Evolutionary conservation across 192 early-diverging fungal species (phyloP).

Genomic region (Coemansia sp.): DNA sequence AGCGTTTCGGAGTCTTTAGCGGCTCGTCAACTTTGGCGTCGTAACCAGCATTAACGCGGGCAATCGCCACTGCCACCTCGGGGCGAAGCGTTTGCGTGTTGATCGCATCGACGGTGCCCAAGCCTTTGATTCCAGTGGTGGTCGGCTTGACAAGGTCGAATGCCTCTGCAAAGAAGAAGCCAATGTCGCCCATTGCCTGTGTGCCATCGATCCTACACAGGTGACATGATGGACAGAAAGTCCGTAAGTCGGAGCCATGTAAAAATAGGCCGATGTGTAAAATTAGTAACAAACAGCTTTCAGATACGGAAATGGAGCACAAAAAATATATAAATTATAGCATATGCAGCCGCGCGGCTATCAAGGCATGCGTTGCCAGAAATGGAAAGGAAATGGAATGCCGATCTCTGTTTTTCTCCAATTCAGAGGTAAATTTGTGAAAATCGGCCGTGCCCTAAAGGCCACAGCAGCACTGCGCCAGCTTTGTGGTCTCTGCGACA

Average conservation of each 20-base stretch:
- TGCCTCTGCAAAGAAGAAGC: slow-evolving; percentile 47
- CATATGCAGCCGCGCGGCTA: neutral
- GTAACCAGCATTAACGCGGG: slow-evolving; percentile 37
- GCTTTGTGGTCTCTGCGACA: neutral
- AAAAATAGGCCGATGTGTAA: neutral
- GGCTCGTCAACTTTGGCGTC: slow-evolving; percentile 1
- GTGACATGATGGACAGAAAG: slow-evolving; percentile 3
- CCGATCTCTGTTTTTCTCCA: neutral
- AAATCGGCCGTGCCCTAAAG: neutral
- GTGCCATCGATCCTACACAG: slow-evolving; percentile 32
- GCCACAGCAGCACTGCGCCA: neutral
- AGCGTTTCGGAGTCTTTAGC: slow-evolving; percentile 18
- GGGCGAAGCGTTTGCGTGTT: slow-evolving; percentile 19
- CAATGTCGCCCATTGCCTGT: slow-evolving; percentile 33
- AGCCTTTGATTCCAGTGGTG: slow-evolving; percentile 32
- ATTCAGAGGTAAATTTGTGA: neutral
- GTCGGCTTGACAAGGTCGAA: slow-evolving; percentile 31
- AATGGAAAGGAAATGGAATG: neutral
- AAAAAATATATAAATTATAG: slow-evolving; percentile 1
- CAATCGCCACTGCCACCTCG: slow-evolving; percentile 18
- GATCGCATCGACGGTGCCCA: slow-evolving; percentile 25
- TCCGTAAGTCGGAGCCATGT: neutral
- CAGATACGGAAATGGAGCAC: neutral
- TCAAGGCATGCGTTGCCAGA: neutral
- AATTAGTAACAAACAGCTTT: slow-evolving; percentile 2